These are phyloP conservation scores for Wallacemonas rigidus DNA, from an alignment of 208 protist genomes.

Conservation along the genomic window DNA sequence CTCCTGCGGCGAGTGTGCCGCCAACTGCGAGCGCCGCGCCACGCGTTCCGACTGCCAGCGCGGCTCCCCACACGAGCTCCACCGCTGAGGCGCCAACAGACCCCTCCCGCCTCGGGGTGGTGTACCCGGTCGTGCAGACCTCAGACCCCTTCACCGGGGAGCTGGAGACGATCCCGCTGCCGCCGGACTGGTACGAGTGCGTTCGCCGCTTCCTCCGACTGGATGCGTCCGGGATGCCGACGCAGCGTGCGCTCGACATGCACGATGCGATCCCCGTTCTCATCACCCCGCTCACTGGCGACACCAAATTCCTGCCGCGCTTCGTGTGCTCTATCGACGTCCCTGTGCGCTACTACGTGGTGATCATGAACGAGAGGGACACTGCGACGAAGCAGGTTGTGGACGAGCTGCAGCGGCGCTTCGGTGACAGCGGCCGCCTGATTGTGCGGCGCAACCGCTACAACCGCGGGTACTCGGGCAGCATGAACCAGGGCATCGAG, in stretches of 20 bases:
- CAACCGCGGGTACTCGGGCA: constrained; percentile 30
- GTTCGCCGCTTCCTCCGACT: constrained; percentile 28
- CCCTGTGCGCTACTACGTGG: constrained; percentile 18
- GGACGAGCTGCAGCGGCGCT: constrained; percentile 31
- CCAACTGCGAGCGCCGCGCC: too few species aligned
- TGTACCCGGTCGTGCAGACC: constrained; percentile 5
- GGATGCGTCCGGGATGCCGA: constrained; percentile 14
- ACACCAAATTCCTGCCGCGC: constrained; percentile 32
- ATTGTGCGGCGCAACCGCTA: constrained; percentile 34
- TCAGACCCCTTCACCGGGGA: neutral
- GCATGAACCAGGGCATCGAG: constrained; percentile 39
- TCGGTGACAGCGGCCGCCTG: constrained; percentile 42
- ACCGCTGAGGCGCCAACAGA: too few species aligned
- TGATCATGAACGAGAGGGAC: constrained; percentile 15
- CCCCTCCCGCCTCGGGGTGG: too few species aligned
- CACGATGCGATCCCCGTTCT: constrained; percentile 39
- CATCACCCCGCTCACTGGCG: constrained; percentile 44
- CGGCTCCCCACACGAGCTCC: neutral
- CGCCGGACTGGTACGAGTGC: constrained; percentile 29
- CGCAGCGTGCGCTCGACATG: constrained; percentile 23
- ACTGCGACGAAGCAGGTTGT: constrained; percentile 7
- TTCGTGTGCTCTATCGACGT: constrained; percentile 23
- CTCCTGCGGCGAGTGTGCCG: too few species aligned
- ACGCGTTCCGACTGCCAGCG: too few species aligned
- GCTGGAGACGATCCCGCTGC: constrained; percentile 1